These are phyloP conservation scores for Penicillium sp. DNA, from an alignment of 2,329 filamentous ascomycete genomes.

Conservation along the genomic window DNA sequence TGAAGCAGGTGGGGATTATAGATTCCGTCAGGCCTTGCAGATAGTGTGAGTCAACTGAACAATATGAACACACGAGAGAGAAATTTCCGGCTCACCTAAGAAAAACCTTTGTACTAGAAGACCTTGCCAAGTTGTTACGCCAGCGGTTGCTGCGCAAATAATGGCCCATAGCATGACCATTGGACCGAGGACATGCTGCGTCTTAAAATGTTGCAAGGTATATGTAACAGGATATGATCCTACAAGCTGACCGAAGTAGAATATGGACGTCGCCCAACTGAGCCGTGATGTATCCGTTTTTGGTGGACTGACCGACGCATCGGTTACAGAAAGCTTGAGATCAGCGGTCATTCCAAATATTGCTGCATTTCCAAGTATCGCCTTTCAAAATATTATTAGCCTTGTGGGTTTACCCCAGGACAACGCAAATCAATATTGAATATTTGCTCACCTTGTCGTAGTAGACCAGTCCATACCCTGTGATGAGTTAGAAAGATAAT, in stretches of 20 bases:
- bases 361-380: constrained; percentile 1
- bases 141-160: constrained; percentile 70
- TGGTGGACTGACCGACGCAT: not conserved
- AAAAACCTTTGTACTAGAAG: constrained; percentile 61
- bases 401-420: not conserved
- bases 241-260: constrained; percentile 4
- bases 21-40: constrained; percentile 55
- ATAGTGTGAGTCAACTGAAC: constrained; percentile 27
- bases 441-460: not conserved
- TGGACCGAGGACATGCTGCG: constrained; percentile 11
- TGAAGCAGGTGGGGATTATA: constrained; percentile 64
- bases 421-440: not conserved
- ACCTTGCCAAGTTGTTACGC: constrained; percentile 64
- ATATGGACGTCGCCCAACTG: constrained; percentile 3
- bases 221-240: constrained; percentile 2
- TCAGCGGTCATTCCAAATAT: constrained; percentile 4
- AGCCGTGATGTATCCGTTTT: not conserved
- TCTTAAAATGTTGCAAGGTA: not conserved
- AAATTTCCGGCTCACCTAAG: not conserved
- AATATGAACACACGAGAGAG: not conserved
- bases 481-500: not conserved
- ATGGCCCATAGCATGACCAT: constrained; percentile 62
- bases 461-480: not conserved
- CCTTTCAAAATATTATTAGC: not conserved
- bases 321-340: constrained; percentile 1